Conservation (phyloP, 345 rosid genomes). For the Hibiscus syriacus region DNA sequence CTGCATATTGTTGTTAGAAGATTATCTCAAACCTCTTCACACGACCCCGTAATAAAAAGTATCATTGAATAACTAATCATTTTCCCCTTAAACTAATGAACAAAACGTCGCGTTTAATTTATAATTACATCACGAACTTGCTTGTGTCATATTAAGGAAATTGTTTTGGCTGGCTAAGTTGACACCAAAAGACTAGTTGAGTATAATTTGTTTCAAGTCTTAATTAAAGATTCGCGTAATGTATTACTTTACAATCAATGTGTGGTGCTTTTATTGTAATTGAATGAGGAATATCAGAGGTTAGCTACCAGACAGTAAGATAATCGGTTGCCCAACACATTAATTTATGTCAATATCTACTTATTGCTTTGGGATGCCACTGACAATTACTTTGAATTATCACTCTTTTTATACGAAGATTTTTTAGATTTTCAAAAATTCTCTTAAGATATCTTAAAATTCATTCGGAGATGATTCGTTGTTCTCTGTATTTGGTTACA, state of each 20-base stretch:
- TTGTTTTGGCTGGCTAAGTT: background rate
- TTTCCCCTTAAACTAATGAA: background rate
- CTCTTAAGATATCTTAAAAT: too few relatives aligned
- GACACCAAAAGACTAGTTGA: too few relatives aligned
- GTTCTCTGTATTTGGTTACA: too few relatives aligned
- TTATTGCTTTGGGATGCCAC: background rate
- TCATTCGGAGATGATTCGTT: too few relatives aligned
- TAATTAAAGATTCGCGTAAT: background rate
- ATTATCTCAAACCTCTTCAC: too few relatives aligned
- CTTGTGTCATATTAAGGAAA: background rate
- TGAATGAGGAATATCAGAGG: background rate
- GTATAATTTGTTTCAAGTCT: background rate
- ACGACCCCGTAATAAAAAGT: conserved; percentile 5
- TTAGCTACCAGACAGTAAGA: background rate
- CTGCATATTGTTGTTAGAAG: too few relatives aligned
- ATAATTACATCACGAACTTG: background rate
- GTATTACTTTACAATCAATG: background rate
- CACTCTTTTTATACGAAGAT: too few relatives aligned
- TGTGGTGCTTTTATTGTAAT: background rate
- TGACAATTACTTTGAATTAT: conserved; percentile 8
- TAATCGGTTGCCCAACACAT: conserved; percentile 10
- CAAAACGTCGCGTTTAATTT: background rate
- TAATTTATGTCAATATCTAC: background rate
- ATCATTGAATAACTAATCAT: background rate
- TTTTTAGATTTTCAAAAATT: too few relatives aligned